Evolutionary conservation across 805 yeast species (phyloP).

Genomic region (Suhomyces faveliae): DNA sequence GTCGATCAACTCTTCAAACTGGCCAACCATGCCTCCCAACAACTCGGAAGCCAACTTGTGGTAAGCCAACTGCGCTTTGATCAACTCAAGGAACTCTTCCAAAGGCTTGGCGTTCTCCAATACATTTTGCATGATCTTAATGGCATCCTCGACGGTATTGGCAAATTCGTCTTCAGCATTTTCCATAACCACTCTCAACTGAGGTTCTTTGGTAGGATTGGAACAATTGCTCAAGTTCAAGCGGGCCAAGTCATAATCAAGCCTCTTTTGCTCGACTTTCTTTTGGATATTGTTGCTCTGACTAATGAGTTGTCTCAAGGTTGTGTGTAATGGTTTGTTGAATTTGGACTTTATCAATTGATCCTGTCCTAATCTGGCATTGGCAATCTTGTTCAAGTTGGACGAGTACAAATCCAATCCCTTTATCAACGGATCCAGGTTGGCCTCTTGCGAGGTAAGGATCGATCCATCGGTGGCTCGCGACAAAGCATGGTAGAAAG

Average conservation of each 20-base stretch:
- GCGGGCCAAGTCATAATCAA: slow-evolving; percentile 79
- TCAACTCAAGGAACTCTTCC: slow-evolving; percentile 63
- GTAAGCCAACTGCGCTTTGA: slow-evolving; percentile 76
- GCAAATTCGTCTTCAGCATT: slow-evolving; percentile 87
- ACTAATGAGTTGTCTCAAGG: slow-evolving; percentile 57
- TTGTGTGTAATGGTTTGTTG: slow-evolving; percentile 62
- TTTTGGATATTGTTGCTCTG: slow-evolving; percentile 69
- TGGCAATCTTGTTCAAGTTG: slow-evolving; percentile 73
- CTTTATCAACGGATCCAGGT: slow-evolving; percentile 51
- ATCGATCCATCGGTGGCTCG: slow-evolving; percentile 65
- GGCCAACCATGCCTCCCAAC: slow-evolving; percentile 62
- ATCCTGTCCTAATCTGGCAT: slow-evolving; percentile 81
- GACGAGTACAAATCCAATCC: slow-evolving; percentile 67
- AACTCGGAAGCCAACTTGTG: slow-evolving; percentile 73
- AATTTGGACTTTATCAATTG: slow-evolving; percentile 66
- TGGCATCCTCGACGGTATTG: slow-evolving; percentile 85
- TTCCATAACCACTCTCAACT: slow-evolving; percentile 73
- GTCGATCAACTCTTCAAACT: slow-evolving; percentile 58
- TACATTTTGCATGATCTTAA: slow-evolving; percentile 76
- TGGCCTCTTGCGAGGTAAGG: slow-evolving; percentile 41
- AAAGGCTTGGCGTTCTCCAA: slow-evolving; percentile 69
- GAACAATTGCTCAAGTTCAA: slow-evolving; percentile 37
- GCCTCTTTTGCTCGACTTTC: slow-evolving; percentile 73
- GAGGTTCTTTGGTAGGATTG: slow-evolving; percentile 59
- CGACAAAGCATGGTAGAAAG: slow-evolving; percentile 77